Evolutionary conservation across 176 grass and related monocot genomes (phyloP).

Genomic region (maize (Zea mays)): Zm-B73-REFERENCE-NAM-5.0 NC_050096.1:246976001-246976500

Average conservation of each 20-base stretch:
- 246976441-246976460: constrained; percentile 27
- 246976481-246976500: constrained; percentile 33
- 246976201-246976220: constrained; percentile 35
- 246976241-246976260: not conserved
- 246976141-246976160: constrained; percentile 36
- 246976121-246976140: not conserved
- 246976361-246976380: constrained; percentile 17
- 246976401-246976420: constrained; percentile 32
- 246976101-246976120: not conserved
- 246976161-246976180: constrained; percentile 11
- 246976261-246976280: constrained; percentile 12
- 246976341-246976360: constrained; percentile 1
- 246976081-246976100: not conserved
- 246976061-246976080: constrained; percentile 31
- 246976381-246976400: constrained; percentile 29
- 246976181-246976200: constrained; percentile 15
- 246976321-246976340: not conserved
- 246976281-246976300: constrained; percentile 22
- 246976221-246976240: constrained; percentile 28
- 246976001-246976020: not conserved
- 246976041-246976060: constrained; percentile 50
- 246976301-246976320: not conserved
- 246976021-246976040: constrained; percentile 26
- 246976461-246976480: constrained; percentile 21
- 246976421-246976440: not conserved